Percentiles rank a stretch among this genome's conserved stretches.
Evolutionary conservation across 371 early-diverging fungal species (phyloP).

Genomic region (Mucor lusitanicus): DNA sequence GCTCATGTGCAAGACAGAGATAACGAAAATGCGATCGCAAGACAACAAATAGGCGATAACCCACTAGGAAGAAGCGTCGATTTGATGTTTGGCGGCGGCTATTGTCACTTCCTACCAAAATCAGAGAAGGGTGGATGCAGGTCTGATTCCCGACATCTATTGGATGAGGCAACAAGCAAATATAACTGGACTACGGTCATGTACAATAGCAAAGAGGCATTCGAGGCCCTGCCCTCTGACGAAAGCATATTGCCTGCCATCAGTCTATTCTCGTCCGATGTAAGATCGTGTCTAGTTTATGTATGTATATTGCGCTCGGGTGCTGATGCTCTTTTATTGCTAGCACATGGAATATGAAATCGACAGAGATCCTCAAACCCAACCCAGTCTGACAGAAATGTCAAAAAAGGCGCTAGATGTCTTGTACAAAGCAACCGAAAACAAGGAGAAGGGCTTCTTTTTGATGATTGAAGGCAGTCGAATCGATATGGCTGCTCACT

Average conservation of each 20-base stretch:
- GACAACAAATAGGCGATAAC: constrained; percentile 86
- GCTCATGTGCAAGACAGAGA: constrained; percentile 82
- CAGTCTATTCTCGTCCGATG: constrained; percentile 62
- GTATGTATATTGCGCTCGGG: no score
- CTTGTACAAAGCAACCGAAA: constrained; percentile 45
- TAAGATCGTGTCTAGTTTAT: background rate
- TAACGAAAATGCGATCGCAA: constrained; percentile 84
- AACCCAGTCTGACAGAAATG: constrained; percentile 91
- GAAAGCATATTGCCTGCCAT: constrained; percentile 67
- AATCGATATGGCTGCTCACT: constrained; percentile 88
- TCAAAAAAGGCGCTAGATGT: constrained; percentile 72
- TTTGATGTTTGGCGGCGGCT: constrained; percentile 92
- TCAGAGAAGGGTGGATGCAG: constrained; percentile 68
- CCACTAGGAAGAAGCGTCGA: constrained; percentile 83
- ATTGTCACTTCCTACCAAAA: constrained; percentile 82
- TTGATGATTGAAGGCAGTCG: constrained; percentile 95
- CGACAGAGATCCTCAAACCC: constrained; percentile 66
- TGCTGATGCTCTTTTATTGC: background rate
- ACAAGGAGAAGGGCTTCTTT: constrained; percentile 79
- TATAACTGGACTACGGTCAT: constrained; percentile 61
- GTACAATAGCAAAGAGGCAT: constrained; percentile 56
- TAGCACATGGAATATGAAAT: constrained; percentile 90
- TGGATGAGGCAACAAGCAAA: constrained; percentile 50
- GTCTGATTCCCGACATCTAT: constrained; percentile 68
- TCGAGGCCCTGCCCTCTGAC: constrained; percentile 51